Evolutionary conservation across 108 stramenopile genomes (phyloP), one percentile per base, ranked within the genome.

Genomic region (Parietichytrium sp.): DNA sequence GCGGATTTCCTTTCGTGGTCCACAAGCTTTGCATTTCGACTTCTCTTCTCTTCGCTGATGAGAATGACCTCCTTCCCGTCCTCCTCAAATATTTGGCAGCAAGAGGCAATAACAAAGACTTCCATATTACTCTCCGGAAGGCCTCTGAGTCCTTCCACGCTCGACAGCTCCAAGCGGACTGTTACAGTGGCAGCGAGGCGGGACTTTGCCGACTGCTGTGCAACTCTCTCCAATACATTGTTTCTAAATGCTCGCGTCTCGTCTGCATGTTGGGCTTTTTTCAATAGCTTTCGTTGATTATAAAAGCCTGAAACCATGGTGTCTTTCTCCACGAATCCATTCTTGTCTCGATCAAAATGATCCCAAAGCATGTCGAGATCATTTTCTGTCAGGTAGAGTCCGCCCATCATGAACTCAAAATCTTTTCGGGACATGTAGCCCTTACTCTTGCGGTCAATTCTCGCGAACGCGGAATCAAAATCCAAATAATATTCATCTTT

Each of bases 251-350:
- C 38, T 10, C 13, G 15, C 0, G 61, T 23, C 16, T 72, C 61
- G 20, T 72, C 61, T 6, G 13, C 20, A 18, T 25, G 61, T 25
- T 72, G 38, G 6, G 61, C 61, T 25, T 72, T 42, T 6, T 20
- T 33, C 42, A 72, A 25, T 16, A 72, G n/a, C 25, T 72, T 33
- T 16, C 61, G 61, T 2, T 72, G 36, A 25, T 72, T 72, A 42
- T 72, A 72, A 45, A 72, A 72, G 38, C 61, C 61, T 42, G 38
- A 72, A 72, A 72, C 61, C 38, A 72, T 33, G 61, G 36, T 42
- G 20, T 72, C 61, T 20, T 72, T 72, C 6, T 33, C 6, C 13
- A 72, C 42, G 20, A 72, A 72, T 10, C 61, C 61, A 6, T 33
- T 45, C 6, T 27, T 15, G 20, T 72, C 25, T 7, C 61, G 61